A percentile compares a stretch with the other conserved stretches of the same genome.
These are phyloP conservation scores for Asterophora lycoperdoides DNA, from an alignment of 768 basidiomycete species.

Conservation along the genomic window DNA sequence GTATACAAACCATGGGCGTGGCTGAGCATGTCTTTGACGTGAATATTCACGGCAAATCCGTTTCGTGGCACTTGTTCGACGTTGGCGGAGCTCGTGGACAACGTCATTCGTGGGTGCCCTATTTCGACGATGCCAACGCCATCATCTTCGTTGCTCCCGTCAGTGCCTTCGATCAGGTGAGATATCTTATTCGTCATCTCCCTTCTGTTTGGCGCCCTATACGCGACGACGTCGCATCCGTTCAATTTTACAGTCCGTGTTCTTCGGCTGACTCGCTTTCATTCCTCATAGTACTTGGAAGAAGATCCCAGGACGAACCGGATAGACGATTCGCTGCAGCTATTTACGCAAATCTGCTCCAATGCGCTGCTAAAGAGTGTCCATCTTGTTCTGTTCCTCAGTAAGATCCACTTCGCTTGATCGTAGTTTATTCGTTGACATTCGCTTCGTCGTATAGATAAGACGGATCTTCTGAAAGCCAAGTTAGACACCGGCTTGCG, in stretches of 20 bases:
- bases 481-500: conserved; percentile 68
- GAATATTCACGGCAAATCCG: conserved; percentile 69
- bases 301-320: conserved; percentile 84
- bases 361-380: conserved; percentile 75
- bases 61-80: conserved; percentile 72
- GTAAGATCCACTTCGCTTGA: conserved; percentile 31
- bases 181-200: conserved; percentile 6
- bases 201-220: neutral
- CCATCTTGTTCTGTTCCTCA: conserved; percentile 54
- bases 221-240: neutral
- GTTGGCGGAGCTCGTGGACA: conserved; percentile 71
- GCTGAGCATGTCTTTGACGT: conserved; percentile 82
- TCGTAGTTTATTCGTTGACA: neutral
- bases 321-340: conserved; percentile 84
- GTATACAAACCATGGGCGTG: conserved; percentile 88
- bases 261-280: conserved; percentile 8
- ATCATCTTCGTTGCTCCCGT: conserved; percentile 80
- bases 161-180: conserved; percentile 74
- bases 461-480: conserved; percentile 70
- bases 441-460: conserved; percentile 39
- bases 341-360: conserved; percentile 82
- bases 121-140: conserved; percentile 72
- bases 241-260: neutral
- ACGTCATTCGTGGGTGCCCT: conserved; percentile 76
- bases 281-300: conserved; percentile 61